phyloP scores from a whole-genome alignment of 164 flowering plant genomes.

The Chimonanthus salicifolius region DNA sequence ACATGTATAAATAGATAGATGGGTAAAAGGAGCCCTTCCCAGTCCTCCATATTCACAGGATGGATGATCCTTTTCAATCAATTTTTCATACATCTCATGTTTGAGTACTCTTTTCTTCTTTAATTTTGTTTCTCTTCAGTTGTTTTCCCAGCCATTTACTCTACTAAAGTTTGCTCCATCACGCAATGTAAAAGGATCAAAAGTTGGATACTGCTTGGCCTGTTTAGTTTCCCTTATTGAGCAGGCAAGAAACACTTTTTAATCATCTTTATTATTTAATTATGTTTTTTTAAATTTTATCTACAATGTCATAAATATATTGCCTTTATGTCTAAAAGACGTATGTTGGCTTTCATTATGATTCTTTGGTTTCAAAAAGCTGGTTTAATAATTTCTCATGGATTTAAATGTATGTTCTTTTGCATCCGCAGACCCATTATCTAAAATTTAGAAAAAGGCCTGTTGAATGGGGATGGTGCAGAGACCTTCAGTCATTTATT shows the following conservation, averaged over 20 bases:
- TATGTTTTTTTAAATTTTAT: background rate
- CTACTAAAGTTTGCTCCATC: conserved; percentile 45
- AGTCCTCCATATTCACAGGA: too few relatives aligned
- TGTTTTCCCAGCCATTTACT: conserved; percentile 50
- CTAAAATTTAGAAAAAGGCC: conserved; percentile 73
- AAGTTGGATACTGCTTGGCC: conserved; percentile 67
- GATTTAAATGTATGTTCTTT: background rate
- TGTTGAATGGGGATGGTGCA: conserved; percentile 98
- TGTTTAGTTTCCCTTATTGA: conserved; percentile 82
- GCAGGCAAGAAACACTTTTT: conserved; percentile 48
- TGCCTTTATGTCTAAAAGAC: background rate
- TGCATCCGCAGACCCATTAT: conserved; percentile 51
- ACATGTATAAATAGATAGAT: too few relatives aligned
- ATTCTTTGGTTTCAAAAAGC: background rate
- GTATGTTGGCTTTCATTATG: background rate
- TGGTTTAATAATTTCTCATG: background rate
- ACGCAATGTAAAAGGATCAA: conserved; percentile 42
- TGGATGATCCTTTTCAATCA: background rate
- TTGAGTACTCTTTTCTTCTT: background rate
- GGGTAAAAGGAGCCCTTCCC: too few relatives aligned
- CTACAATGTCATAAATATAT: background rate
- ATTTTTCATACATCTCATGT: background rate
- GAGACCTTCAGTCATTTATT: conserved; percentile 85
- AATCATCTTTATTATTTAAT: conserved; percentile 1
- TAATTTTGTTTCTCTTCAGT: conserved; percentile 28